Conservation (phyloP, 352 stramenopile genomes). For the Aphanomyces stellatus region DNA sequence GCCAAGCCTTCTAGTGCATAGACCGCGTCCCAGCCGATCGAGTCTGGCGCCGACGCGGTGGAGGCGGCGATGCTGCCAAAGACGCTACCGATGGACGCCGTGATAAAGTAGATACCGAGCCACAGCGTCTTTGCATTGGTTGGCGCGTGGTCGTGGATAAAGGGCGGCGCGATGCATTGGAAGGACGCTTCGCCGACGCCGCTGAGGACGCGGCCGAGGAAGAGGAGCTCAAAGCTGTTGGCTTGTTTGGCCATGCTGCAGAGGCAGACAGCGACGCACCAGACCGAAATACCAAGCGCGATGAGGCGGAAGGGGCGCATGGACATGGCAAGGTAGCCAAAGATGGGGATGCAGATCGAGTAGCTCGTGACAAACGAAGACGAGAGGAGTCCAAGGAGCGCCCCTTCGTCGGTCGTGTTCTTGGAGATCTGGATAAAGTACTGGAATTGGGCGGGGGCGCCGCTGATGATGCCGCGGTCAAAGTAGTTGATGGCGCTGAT, state of each 20-base stretch:
- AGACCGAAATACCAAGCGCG: slow-evolving; percentile 37
- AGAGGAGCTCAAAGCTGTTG: slow-evolving; percentile 39
- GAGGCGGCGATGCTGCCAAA: background rate
- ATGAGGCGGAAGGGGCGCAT: slow-evolving; percentile 48
- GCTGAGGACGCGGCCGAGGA: slow-evolving; percentile 41
- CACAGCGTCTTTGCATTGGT: slow-evolving; percentile 33
- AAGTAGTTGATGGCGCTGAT: slow-evolving; percentile 16
- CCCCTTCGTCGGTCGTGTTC: slow-evolving; percentile 3
- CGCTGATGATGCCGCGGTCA: slow-evolving; percentile 14
- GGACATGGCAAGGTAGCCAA: slow-evolving; percentile 45
- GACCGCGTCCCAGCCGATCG: background rate
- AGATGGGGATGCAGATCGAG: slow-evolving; percentile 25
- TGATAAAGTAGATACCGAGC: slow-evolving; percentile 30
- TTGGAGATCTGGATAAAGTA: slow-evolving; percentile 7
- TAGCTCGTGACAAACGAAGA: slow-evolving; percentile 4
- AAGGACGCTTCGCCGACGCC: slow-evolving; percentile 57
- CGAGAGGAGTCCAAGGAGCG: slow-evolving; percentile 13
- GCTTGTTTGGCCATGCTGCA: slow-evolving; percentile 30
- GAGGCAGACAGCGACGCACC: slow-evolving; percentile 37
- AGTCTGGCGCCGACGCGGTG: background rate
- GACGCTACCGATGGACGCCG: background rate
- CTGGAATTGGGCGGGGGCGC: slow-evolving; percentile 16
- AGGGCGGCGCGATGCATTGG: slow-evolving; percentile 44
- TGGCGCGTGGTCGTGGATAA: slow-evolving; percentile 55
- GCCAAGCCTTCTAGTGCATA: background rate